These are phyloP conservation scores for Aaosphaeria pasadenensis DNA, from an alignment of 2,329 filamentous ascomycete species.

Conservation along the genomic window DNA sequence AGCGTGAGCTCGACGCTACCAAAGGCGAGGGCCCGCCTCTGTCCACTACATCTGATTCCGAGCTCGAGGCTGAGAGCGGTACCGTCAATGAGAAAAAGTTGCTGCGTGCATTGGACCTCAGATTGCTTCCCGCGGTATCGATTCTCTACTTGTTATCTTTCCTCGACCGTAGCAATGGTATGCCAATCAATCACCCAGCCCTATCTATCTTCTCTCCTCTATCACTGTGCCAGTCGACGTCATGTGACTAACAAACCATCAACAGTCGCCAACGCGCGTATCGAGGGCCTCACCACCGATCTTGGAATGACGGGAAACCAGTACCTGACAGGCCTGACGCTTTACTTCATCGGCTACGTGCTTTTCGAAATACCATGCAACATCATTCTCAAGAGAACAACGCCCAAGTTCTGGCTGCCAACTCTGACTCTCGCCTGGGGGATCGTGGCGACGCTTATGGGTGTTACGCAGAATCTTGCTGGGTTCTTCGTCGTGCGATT, in stretches of 20 bases:
- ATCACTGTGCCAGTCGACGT: background rate
- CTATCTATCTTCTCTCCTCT: background rate
- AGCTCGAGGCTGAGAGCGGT: conserved; percentile 18
- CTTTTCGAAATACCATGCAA: conserved; percentile 59
- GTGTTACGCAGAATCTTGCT: conserved; percentile 45
- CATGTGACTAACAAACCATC: conserved; percentile 3
- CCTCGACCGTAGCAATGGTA: conserved; percentile 38
- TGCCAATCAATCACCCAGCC: background rate
- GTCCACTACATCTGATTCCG: conserved; percentile 20
- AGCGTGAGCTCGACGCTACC: conserved; percentile 3
- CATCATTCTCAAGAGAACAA: conserved; percentile 60
- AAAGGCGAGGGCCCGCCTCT: conserved; percentile 11
- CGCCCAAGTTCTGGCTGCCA: conserved; percentile 45
- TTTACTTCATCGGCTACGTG: conserved; percentile 60
- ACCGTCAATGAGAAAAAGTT: conserved; percentile 55
- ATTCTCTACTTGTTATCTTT: conserved; percentile 41
- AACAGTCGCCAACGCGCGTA: conserved; percentile 45
- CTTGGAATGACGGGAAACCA: conserved; percentile 43
- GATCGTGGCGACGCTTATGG: conserved; percentile 50
- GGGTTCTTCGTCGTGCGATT: conserved; percentile 48
- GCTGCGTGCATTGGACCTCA: conserved; percentile 53
- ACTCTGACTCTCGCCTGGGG: conserved; percentile 52
- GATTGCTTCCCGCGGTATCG: conserved; percentile 42
- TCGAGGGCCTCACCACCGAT: conserved; percentile 34
- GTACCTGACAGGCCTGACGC: conserved; percentile 63